Percentiles rank a stretch among this genome's conserved stretches.
phyloP scores from a whole-genome alignment of 2,329 filamentous ascomycete genomes.

The Alternaria gaisen region DNA sequence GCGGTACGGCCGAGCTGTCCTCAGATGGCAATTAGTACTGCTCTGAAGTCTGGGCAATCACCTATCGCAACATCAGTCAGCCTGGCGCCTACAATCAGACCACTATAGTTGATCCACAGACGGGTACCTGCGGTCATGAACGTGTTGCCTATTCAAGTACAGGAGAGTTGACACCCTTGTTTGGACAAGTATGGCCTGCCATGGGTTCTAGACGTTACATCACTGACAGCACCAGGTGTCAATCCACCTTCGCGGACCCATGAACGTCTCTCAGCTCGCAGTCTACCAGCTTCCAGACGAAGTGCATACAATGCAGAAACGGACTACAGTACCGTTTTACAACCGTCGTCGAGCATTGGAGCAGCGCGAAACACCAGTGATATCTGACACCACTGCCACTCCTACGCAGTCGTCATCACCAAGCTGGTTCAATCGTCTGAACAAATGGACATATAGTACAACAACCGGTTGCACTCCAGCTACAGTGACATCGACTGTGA shows the following conservation, averaged over 20 bases:
- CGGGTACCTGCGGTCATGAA: slow-evolving; percentile 64
- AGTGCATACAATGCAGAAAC: slow-evolving; percentile 24
- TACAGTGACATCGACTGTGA: slow-evolving; percentile 23
- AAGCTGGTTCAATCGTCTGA: not conserved
- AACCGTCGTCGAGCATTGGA: slow-evolving; percentile 22
- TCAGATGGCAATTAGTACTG: slow-evolving; percentile 72
- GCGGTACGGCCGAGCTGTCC: slow-evolving; percentile 38
- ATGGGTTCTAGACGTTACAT: not conserved
- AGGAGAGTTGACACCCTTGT: slow-evolving; percentile 71
- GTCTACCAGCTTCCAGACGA: slow-evolving; percentile 65
- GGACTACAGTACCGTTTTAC: slow-evolving; percentile 31
- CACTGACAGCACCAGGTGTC: slow-evolving; percentile 65
- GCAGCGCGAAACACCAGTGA: not conserved
- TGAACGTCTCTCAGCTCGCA: slow-evolving; percentile 72
- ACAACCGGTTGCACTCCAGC: slow-evolving; percentile 13
- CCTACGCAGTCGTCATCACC: not conserved
- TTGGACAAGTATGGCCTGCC: slow-evolving; percentile 67
- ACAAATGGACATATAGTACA: slow-evolving; percentile 15
- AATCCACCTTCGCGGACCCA: slow-evolving; percentile 75
- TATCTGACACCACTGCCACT: not conserved
- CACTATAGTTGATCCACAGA: slow-evolving; percentile 65
- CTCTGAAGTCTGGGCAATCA: slow-evolving; percentile 69
- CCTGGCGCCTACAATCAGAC: slow-evolving; percentile 72
- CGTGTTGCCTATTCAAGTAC: slow-evolving; percentile 65
- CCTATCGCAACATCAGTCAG: slow-evolving; percentile 70